Base-by-base conservation (phyloP, 192 early-diverging fungal species). In the Coemansia sp. region DNA sequence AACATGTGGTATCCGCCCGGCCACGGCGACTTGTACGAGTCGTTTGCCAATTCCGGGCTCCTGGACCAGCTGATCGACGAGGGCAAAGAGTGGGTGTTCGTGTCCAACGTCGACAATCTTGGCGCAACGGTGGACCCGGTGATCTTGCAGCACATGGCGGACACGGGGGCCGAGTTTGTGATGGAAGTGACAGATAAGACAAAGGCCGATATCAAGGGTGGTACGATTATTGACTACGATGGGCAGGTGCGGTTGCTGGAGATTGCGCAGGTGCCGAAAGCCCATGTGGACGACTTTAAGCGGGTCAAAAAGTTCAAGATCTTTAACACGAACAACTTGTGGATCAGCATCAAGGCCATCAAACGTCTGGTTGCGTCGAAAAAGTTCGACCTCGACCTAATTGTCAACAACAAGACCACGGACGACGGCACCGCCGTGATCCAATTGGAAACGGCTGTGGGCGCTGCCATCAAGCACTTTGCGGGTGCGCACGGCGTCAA, bases 101-200 rank as follows among this genome's bases (percentile, higher is more conserved):
- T 99, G 50, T 95, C 95, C 21, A 99, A 99, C 83, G 94, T 99
- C 7, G 97, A 99, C 75, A 99, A 99, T 74, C 82, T 99, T 50
- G 97, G 97, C 26, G 97, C 95, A 22, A 97, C 95, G 9, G 97
- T 98, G 23, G 96, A 99, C 69, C 83, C 90, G 46, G 83, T 87
- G 65, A 98, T 99, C 61, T 77, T 98, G 57, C 83, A 93, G 68
- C 93, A 99, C 73, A 89, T 99, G 87, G 90, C 88, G 34, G 84
- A 86, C 42, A 88, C 89, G 50, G 89, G 84, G 14, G 86, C 95
- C 47, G 96, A 97, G 73, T 99, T 97, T 73, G 82, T 98, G 49
- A 99, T 99, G 97, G 97, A 99, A 76, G 93, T 99, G 17, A 97
- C 95, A 5, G 92, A 99, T 87, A 99, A 99, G 87, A 99, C 95